phyloP scores from a whole-genome alignment of 768 basidiomycete genomes.

The Pleurotus sapidus region DNA sequence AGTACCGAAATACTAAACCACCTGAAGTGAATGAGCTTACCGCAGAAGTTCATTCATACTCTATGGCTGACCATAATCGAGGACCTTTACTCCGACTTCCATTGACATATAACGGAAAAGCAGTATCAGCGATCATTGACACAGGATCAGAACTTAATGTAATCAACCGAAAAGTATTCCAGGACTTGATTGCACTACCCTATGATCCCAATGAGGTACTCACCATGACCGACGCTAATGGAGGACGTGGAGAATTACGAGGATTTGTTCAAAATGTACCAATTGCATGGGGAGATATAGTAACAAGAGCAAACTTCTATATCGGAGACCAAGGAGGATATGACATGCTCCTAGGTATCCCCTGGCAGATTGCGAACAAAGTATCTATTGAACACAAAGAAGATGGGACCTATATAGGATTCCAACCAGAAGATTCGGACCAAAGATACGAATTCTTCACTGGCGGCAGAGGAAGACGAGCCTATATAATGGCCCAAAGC shows the following conservation, averaged over 20 bases:
- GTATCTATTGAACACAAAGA: conserved; percentile 21
- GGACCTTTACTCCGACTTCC: conserved; percentile 9
- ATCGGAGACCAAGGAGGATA: conserved; percentile 18
- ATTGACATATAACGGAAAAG: conserved; percentile 9
- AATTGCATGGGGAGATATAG: conserved; percentile 18
- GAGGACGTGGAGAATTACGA: conserved; percentile 15
- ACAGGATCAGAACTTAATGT: conserved; percentile 25
- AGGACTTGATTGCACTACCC: background rate
- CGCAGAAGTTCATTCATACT: no score
- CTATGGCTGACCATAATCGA: background rate
- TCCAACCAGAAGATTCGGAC: conserved; percentile 2
- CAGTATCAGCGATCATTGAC: conserved; percentile 21
- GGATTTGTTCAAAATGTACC: conserved; percentile 18
- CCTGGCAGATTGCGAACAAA: conserved; percentile 21
- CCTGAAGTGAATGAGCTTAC: no score
- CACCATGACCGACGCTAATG: conserved; percentile 25
- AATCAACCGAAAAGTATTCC: conserved; percentile 10
- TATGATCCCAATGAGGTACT: conserved; percentile 12
- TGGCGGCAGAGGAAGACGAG: background rate
- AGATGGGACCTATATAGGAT: conserved; percentile 22
- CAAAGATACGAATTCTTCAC: background rate
- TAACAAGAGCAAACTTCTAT: conserved; percentile 17
- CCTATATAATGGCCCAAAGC: background rate
- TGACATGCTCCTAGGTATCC: conserved; percentile 17
- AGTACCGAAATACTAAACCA: background rate